A percentile compares a stretch with the other conserved stretches of the same genome.
These are phyloP conservation scores for Ramularia endophylla DNA, from an alignment of 2,329 filamentous ascomycete species.

Conservation along the genomic window DNA sequence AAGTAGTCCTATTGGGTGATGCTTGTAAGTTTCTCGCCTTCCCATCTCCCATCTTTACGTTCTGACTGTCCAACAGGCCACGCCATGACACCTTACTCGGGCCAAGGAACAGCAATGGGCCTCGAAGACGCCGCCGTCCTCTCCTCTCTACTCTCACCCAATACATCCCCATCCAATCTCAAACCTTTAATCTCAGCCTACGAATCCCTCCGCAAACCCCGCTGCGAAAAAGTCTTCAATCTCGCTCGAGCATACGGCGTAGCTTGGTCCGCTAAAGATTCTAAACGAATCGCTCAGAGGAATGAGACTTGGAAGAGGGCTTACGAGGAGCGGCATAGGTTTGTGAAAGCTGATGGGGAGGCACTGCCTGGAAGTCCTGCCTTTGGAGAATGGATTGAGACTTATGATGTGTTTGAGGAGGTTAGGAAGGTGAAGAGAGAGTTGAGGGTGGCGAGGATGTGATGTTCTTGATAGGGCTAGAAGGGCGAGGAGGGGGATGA, in stretches of 20 bases:
- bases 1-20: slow-evolving; percentile 8
- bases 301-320: slow-evolving; percentile 6
- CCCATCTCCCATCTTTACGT: too few relatives aligned
- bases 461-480: slow-evolving; percentile 7
- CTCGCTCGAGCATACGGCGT: slow-evolving; percentile 3
- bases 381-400: slow-evolving; percentile 6
- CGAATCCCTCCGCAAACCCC: slow-evolving; percentile 7
- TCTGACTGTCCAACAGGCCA: neutral
- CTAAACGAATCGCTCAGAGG: slow-evolving; percentile 1
- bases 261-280: slow-evolving; percentile 4
- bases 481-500: neutral
- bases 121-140: slow-evolving; percentile 10
- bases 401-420: slow-evolving; percentile 8
- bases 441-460: too few relatives aligned
- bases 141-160: neutral
- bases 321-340: slow-evolving; percentile 1
- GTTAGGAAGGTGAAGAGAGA: neutral
- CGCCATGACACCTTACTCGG: slow-evolving; percentile 7
- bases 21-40: neutral
- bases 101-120: slow-evolving; percentile 11
- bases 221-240: slow-evolving; percentile 3
- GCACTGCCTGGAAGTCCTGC: slow-evolving; percentile 3
- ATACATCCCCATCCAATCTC: neutral
- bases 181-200: slow-evolving; percentile 1
- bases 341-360: slow-evolving; percentile 2